A percentile compares a stretch with the other conserved stretches of the same genome.
Evolutionary conservation across 1,139 yeast species (phyloP).

Genomic region (Saccharomycopsis hybrid): DNA sequence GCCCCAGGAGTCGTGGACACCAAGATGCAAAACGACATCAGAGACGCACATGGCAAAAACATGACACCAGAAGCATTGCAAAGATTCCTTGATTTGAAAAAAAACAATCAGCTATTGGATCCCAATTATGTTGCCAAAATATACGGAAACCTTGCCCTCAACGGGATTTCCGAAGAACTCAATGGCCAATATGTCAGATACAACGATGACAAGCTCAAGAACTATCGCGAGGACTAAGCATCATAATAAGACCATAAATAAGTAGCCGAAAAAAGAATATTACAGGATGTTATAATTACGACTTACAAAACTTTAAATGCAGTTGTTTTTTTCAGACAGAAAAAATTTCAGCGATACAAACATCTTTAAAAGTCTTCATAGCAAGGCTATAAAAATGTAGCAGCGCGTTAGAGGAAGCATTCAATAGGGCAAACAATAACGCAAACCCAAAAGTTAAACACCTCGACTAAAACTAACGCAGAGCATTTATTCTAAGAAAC

Average conservation of each 20-base stretch:
- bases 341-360: too few species aligned
- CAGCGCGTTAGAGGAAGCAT: constrained; percentile 19
- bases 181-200: constrained; percentile 64
- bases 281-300: too few species aligned
- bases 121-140: constrained; percentile 69
- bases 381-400: constrained; percentile 19
- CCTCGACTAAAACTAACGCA: constrained; percentile 13
- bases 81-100: constrained; percentile 55
- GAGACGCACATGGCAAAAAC: constrained; percentile 46
- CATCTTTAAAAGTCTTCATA: too few species aligned
- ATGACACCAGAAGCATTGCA: constrained; percentile 55
- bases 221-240: too few species aligned
- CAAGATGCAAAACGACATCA: constrained; percentile 71
- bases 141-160: constrained; percentile 58
- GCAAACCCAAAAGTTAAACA: too few species aligned
- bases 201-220: constrained; percentile 37
- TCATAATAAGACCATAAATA: too few species aligned
- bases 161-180: constrained; percentile 46
- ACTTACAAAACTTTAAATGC: too few species aligned
- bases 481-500: constrained; percentile 21
- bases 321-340: too few species aligned
- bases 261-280: too few species aligned
- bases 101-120: constrained; percentile 46
- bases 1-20: constrained; percentile 97
- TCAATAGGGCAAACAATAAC: constrained; percentile 5